Evolutionary conservation across 2,329 filamentous ascomycete genomes (phyloP).

Genomic region (Metarhizium sp.): DNA sequence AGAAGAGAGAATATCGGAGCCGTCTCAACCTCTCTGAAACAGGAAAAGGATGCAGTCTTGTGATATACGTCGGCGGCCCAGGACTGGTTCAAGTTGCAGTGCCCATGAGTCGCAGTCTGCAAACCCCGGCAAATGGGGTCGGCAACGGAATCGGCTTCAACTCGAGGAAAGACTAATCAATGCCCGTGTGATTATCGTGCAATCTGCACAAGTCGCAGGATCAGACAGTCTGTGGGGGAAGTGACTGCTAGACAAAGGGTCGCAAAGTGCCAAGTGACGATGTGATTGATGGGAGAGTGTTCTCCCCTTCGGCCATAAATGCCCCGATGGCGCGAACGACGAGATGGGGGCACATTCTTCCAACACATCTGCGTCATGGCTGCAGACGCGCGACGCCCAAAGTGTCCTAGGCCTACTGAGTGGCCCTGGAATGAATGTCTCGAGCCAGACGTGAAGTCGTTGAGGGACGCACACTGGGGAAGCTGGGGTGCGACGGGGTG

Average conservation of each 20-base stretch:
- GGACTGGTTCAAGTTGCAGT: too few relatives aligned
- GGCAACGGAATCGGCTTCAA: too few relatives aligned
- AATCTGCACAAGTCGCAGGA: too few relatives aligned
- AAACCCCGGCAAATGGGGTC: too few relatives aligned
- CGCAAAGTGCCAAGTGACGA: background rate
- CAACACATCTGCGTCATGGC: background rate
- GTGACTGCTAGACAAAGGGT: background rate
- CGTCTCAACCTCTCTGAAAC: background rate
- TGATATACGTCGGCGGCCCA: background rate
- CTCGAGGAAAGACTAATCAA: too few relatives aligned
- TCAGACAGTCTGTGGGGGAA: background rate
- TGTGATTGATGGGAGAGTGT: background rate
- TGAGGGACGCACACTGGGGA: too few relatives aligned
- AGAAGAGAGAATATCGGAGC: background rate
- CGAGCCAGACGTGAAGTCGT: too few relatives aligned
- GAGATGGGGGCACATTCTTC: background rate
- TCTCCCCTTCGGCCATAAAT: conserved; percentile 5
- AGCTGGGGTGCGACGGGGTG: background rate
- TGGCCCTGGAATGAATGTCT: background rate
- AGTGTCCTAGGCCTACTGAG: background rate
- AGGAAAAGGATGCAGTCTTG: background rate
- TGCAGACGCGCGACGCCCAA: background rate
- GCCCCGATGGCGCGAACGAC: conserved; percentile 11
- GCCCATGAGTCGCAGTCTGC: too few relatives aligned
- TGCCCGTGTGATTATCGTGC: too few relatives aligned